Evolutionary conservation across 352 stramenopile genomes (phyloP).

Genomic region (Pythium aristosporum): DNA sequence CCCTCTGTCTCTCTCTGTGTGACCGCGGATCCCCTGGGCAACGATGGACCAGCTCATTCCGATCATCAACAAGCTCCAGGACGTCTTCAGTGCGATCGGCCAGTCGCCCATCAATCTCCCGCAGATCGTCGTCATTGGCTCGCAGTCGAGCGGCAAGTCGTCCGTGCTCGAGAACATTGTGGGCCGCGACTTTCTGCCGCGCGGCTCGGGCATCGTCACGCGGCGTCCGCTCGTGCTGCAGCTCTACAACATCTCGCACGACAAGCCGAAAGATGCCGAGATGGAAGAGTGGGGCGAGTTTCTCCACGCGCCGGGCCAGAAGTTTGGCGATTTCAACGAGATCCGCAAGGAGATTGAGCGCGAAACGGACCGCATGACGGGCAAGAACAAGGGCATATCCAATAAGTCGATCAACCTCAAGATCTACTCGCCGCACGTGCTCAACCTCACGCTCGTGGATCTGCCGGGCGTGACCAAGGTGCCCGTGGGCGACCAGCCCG

Average conservation of each 20-base stretch:
- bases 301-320: conserved; percentile 93
- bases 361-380: conserved; percentile 96
- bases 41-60: conserved; percentile 99
- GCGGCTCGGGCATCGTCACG: conserved; percentile 98
- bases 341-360: conserved; percentile 98
- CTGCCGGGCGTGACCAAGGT: conserved; percentile 98
- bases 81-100: conserved; percentile 97
- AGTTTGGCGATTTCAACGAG: conserved; percentile 96
- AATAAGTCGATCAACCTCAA: conserved; percentile 99
- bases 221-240: conserved; percentile 97
- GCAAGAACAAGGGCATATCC: conserved; percentile 97
- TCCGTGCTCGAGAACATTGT: conserved; percentile 96
- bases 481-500: conserved; percentile 97
- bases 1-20: conserved; percentile 5
- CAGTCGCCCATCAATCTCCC: conserved; percentile 95
- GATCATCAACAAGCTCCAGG: conserved; percentile 99
- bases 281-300: conserved; percentile 98
- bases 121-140: conserved; percentile 98
- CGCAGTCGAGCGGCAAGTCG: conserved; percentile 96
- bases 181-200: conserved; percentile 94
- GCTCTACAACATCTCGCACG: conserved; percentile 91
- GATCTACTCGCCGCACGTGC: conserved; percentile 96
- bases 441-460: conserved; percentile 99
- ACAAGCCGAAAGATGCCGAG: conserved; percentile 19
- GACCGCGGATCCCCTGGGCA: neutral